Percentiles rank a stretch among this genome's conserved stretches.
phyloP scores from a whole-genome alignment of 2,329 filamentous ascomycete species.

The Dryadomyces quercivorus region DNA sequence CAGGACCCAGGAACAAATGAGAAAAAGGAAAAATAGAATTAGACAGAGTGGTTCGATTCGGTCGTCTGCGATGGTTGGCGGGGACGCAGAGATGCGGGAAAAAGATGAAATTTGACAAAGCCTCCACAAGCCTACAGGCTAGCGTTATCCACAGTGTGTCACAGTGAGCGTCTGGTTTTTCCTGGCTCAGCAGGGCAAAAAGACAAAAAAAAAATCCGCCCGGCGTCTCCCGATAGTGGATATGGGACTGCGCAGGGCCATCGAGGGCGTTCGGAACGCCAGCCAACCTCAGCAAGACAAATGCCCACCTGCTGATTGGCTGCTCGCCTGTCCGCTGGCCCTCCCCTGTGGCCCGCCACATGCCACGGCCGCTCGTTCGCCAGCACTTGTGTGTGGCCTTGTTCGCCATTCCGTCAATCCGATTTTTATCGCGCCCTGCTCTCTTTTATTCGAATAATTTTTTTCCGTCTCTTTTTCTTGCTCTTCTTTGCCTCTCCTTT shows the following conservation, averaged over 20 bases:
- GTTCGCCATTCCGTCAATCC: slow-evolving; percentile 2
- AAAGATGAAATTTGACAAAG: background rate
- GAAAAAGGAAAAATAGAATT: background rate
- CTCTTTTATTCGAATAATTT: slow-evolving; percentile 1
- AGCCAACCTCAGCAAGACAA: slow-evolving; percentile 5
- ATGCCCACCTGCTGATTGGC: slow-evolving; percentile 11
- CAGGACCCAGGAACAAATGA: no score
- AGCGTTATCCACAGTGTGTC: background rate
- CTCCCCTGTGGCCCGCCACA: background rate
- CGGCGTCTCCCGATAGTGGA: slow-evolving; percentile 11
- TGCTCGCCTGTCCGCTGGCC: background rate
- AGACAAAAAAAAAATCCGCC: no score
- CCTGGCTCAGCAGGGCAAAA: no score
- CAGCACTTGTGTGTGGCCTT: background rate
- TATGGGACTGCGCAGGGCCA: background rate
- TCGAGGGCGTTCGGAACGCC: background rate
- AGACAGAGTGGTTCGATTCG: slow-evolving; percentile 8
- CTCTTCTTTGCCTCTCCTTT: background rate
- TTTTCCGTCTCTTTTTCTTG: slow-evolving; percentile 3
- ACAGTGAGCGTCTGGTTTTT: slow-evolving; percentile 1
- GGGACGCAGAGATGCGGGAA: background rate
- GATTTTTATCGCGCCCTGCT: slow-evolving; percentile 1
- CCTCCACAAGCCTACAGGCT: no score
- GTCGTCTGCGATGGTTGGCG: slow-evolving; percentile 1
- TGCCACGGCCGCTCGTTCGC: background rate